A percentile compares a stretch with the other conserved stretches of the same genome.
These are phyloP conservation scores for Leptographium flavum DNA, from an alignment of 2,329 filamentous ascomycete genomes.

Conservation along the genomic window DNA sequence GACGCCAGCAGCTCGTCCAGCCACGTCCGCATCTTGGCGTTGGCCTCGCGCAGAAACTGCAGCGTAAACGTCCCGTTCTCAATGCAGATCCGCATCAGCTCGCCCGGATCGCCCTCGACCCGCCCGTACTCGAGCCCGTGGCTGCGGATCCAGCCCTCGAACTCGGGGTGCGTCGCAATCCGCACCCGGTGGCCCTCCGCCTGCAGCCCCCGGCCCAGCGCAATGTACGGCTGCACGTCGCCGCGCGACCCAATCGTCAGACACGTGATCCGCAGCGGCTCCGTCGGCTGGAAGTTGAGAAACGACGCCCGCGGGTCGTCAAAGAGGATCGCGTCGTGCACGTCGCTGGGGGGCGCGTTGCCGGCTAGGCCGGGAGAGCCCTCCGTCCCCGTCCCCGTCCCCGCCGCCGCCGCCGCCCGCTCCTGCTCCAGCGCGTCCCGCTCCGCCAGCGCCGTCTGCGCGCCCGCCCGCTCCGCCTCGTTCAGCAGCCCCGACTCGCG, in stretches of 20 bases:
- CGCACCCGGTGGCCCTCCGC: constrained; percentile 74
- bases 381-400: not conserved
- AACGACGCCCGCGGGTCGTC: constrained; percentile 82
- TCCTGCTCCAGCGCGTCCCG: constrained; percentile 68
- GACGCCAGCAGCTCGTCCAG: constrained; percentile 76
- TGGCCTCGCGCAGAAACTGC: constrained; percentile 78
- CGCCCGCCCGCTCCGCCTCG: constrained; percentile 54
- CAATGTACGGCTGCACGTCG: constrained; percentile 96
- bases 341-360: constrained; percentile 28
- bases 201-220: constrained; percentile 78
- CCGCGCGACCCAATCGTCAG: constrained; percentile 91
- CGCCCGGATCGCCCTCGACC: constrained; percentile 80
- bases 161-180: constrained; percentile 88
- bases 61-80: constrained; percentile 96
- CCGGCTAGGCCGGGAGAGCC: not conserved
- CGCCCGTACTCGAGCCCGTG: constrained; percentile 88
- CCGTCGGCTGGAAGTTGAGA: constrained; percentile 75
- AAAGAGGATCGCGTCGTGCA: constrained; percentile 72
- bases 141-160: constrained; percentile 75
- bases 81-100: constrained; percentile 91
- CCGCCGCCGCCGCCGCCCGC: constrained; percentile 30
- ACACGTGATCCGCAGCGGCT: constrained; percentile 74
- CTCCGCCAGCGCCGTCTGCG: constrained; percentile 65
- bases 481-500: constrained; percentile 54
- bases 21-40: constrained; percentile 82